Percentiles rank a stretch among this genome's conserved stretches.
Evolutionary conservation across 371 early-diverging fungal genomes (phyloP).

Genomic region (Catenaria anguillulae): DNA sequence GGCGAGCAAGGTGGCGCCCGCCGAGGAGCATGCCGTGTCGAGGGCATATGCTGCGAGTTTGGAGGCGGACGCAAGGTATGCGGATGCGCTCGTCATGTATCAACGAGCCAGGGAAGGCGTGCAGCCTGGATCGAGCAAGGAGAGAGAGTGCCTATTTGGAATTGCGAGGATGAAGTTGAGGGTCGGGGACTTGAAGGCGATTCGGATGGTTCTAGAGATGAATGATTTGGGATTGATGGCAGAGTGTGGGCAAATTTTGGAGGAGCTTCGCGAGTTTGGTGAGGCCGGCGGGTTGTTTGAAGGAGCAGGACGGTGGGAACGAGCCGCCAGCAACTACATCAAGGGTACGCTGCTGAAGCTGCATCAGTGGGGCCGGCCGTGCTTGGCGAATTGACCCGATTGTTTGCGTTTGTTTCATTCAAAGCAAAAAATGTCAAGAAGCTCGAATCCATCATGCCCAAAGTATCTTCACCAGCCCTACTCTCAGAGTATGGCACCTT

Average conservation of each 20-base stretch:
- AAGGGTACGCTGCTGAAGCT: too few relatives aligned
- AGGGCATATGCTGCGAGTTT: constrained; percentile 27
- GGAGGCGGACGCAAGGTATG: constrained; percentile 20
- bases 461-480: neutral
- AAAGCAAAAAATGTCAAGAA: neutral
- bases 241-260: constrained; percentile 28
- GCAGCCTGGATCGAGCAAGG: neutral
- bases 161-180: constrained; percentile 26
- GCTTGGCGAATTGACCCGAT: too few relatives aligned
- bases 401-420: too few relatives aligned
- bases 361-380: too few relatives aligned
- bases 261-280: constrained; percentile 22
- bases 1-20: constrained; percentile 22
- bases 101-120: constrained; percentile 18
- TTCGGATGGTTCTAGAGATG: constrained; percentile 21
- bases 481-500: constrained; percentile 18
- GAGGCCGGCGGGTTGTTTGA: constrained; percentile 28
- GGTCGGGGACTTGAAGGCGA: constrained; percentile 29
- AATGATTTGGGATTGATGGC: constrained; percentile 20
- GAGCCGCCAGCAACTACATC: constrained; percentile 28
- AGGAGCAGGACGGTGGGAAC: constrained; percentile 22
- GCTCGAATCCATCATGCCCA: neutral
- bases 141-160: constrained; percentile 22
- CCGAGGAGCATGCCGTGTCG: constrained; percentile 23
- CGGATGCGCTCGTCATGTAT: constrained; percentile 29